A percentile compares a stretch with the other conserved stretches of the same genome.
phyloP scores from a whole-genome alignment of 441 rosid species.

The Manihot esculenta region DNA sequence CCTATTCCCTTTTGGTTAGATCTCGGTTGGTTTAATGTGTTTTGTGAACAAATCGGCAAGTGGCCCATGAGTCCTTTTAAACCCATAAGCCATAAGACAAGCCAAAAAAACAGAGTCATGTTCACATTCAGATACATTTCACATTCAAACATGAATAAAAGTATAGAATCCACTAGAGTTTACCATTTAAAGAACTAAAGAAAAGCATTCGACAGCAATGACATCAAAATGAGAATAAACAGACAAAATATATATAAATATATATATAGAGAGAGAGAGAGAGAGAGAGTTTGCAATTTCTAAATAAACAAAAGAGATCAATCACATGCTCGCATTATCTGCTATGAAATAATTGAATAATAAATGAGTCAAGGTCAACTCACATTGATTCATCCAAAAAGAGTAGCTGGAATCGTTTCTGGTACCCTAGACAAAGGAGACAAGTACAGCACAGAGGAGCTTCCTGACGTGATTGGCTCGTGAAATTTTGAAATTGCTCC shows the following conservation, averaged over 20 bases:
- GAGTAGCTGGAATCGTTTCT: conserved; percentile 11
- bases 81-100: not conserved
- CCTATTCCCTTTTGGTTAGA: conserved; percentile 22
- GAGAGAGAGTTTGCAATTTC: not conserved
- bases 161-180: not conserved
- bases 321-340: conserved; percentile 19
- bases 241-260: conserved; percentile 25
- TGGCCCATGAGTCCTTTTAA: not conserved
- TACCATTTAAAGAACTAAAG: not conserved
- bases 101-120: not conserved
- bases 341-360: not conserved
- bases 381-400: conserved; percentile 10
- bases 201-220: not conserved
- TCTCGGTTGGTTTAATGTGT: conserved; percentile 23
- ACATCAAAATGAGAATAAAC: conserved; percentile 23
- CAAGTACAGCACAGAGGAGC: not conserved
- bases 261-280: too few relatives aligned
- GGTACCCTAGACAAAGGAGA: not conserved
- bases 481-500: not conserved
- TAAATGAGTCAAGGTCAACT: conserved; percentile 17
- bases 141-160: not conserved
- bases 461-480: not conserved
- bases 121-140: conserved; percentile 13
- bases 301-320: conserved; percentile 1
- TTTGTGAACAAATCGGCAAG: conserved; percentile 18